Conservation (phyloP, 768 basidiomycete genomes). For the Russula emetica region DNA sequence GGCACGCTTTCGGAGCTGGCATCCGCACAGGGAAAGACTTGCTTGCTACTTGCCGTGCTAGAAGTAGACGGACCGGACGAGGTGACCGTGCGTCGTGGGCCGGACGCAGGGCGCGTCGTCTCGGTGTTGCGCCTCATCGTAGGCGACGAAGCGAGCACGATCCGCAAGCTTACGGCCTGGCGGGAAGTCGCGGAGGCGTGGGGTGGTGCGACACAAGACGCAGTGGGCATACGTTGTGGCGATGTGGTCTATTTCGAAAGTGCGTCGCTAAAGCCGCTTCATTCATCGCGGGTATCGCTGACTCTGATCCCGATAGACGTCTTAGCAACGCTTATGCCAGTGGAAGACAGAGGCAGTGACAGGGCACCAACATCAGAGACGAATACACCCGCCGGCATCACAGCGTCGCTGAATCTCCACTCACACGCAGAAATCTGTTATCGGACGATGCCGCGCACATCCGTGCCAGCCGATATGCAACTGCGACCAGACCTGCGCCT, state of each 20-base stretch:
- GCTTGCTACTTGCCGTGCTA: constrained; percentile 58
- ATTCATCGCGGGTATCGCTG: not conserved
- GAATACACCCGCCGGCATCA: constrained; percentile 34
- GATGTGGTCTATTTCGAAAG: constrained; percentile 71
- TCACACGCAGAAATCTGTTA: constrained; percentile 68
- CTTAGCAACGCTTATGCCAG: constrained; percentile 46
- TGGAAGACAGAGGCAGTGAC: constrained; percentile 28
- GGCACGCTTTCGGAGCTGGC: constrained; percentile 51
- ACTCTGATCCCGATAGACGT: constrained; percentile 43
- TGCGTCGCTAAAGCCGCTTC: constrained; percentile 35
- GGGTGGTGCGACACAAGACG: constrained; percentile 49
- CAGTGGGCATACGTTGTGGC: constrained; percentile 54
- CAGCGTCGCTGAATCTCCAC: constrained; percentile 64
- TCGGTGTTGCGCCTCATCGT: constrained; percentile 65
- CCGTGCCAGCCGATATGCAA: constrained; percentile 47
- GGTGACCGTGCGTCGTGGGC: constrained; percentile 62
- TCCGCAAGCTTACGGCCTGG: constrained; percentile 77
- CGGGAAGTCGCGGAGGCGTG: constrained; percentile 68
- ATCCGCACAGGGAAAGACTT: constrained; percentile 42
- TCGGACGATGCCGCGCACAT: constrained; percentile 57
- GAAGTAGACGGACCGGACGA: constrained; percentile 75
- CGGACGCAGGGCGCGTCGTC: constrained; percentile 65
- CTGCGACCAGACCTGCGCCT: constrained; percentile 71
- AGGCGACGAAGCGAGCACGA: constrained; percentile 63
- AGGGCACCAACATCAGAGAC: not conserved